Base-by-base conservation (phyloP, 2,329 filamentous ascomycete species). In the Trichothecium roseum region DNA sequence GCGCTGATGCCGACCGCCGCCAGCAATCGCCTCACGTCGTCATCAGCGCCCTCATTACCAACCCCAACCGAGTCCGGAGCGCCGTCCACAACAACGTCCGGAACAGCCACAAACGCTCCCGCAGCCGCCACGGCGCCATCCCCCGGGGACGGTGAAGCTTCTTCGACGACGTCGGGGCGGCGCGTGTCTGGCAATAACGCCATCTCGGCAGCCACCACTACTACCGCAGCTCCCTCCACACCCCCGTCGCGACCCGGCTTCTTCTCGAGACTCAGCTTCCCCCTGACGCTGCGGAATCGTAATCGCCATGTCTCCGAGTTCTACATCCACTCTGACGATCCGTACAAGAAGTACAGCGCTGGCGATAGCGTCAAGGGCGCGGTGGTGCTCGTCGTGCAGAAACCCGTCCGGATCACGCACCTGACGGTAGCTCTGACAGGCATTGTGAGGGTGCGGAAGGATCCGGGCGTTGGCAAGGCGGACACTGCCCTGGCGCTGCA, bases 381-480 rank as follows among this genome's bases (percentile, higher is more conserved):
- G 43, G 82, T 89, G 32, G 68, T 84, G 41, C 63, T 89, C 47
- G 80, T 76, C 38, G 72, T 86, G 26, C 64, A 81, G 47, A 86
- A 86, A 56, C 78, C 84, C 14, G 61, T 86, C 42, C 72, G 82
- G 46, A 75, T 91, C 48, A 89, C 84, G 7, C 84, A 91, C 60
- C 66, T 91, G 33, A 83, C 82, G 9, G 80, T 89, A 42, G 74
- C 78, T 40, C 63, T 91, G 36, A 81, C 86, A 54, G 84, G 84
- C 41, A 86, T 78, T 54, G 82, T 85, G 37, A 79, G 84, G 51
- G 82, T 88, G 32, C 84, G 78, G 62, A 86, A 84, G 58, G 81
- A 76, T 45, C 70, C 75, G 27, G 69, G 70, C 32, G 69, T 69
- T 32, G 68, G 71, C 41, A 71, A 70, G 40, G 66, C 69, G 38